Evolutionary conservation across 169 alveolate species (phyloP).

Genomic region (Eimeria sp.): DNA sequence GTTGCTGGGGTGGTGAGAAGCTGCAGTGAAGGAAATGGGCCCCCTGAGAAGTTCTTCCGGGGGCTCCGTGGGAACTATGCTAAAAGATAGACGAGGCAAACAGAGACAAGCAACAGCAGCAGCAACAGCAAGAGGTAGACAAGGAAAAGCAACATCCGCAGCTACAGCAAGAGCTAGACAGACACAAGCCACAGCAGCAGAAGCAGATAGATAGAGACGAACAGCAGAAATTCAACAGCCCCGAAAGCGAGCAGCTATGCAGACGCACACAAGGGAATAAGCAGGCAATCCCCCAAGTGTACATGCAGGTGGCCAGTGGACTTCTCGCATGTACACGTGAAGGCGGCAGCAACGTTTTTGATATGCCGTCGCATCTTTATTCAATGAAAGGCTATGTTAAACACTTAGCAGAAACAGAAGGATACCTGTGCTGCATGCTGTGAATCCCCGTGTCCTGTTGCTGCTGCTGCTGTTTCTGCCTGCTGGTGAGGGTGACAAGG

Average conservation of each 20-base stretch:
- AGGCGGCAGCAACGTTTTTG: too few relatives aligned
- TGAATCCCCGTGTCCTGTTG: neutral
- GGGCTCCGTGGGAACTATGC: neutral
- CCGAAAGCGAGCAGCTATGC: too few relatives aligned
- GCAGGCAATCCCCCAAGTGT: too few relatives aligned
- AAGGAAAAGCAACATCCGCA: neutral
- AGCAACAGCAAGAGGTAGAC: too few relatives aligned
- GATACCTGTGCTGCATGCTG: neutral
- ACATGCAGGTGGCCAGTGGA: too few relatives aligned
- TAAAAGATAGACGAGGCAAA: neutral
- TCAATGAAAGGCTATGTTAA: too few relatives aligned
- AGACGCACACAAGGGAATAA: too few relatives aligned
- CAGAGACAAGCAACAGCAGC: too few relatives aligned
- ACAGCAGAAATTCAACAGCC: too few relatives aligned
- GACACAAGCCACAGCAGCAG: neutral
- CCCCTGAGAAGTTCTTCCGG: neutral
- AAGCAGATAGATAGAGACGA: too few relatives aligned
- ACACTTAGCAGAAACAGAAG: neutral
- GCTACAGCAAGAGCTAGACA: neutral
- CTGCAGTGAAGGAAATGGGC: constrained; percentile 24
- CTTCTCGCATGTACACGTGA: too few relatives aligned
- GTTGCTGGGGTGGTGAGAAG: constrained; percentile 18
- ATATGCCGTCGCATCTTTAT: too few relatives aligned
- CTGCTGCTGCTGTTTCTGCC: constrained; percentile 18
- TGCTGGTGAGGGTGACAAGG: neutral